Percentiles rank a stretch among this genome's conserved stretches.
phyloP scores from a whole-genome alignment of 1,284 basidiomycete genomes.

The Ustilago lituana region DNA sequence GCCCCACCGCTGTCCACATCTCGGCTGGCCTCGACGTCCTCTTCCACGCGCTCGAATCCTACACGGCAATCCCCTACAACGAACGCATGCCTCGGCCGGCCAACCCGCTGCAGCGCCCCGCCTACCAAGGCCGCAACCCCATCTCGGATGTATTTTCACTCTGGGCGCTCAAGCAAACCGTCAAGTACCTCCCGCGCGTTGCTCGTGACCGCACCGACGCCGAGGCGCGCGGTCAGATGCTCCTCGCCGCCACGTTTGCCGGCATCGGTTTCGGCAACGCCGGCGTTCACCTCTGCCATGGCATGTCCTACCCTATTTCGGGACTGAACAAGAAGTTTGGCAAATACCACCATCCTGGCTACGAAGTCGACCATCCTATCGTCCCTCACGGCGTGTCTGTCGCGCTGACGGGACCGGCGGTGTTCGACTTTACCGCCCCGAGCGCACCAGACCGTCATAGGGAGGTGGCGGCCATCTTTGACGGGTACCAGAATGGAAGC shows the following conservation, averaged over 20 bases:
- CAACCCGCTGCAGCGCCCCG: conserved; percentile 86
- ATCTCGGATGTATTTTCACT: conserved; percentile 92
- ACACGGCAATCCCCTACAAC: conserved; percentile 72
- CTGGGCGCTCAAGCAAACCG: conserved; percentile 91
- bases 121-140: conserved; percentile 96
- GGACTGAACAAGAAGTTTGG: conserved; percentile 86
- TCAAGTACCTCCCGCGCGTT: conserved; percentile 88
- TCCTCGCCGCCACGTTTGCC: conserved; percentile 73
- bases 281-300: conserved; percentile 73
- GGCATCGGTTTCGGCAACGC: conserved; percentile 95
- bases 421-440: conserved; percentile 65
- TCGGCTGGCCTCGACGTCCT: conserved; percentile 88
- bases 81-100: conserved; percentile 86
- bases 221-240: conserved; percentile 89
- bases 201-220: conserved; percentile 79
- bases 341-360: conserved; percentile 72
- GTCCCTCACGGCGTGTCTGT: conserved; percentile 76
- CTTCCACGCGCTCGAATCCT: conserved; percentile 90
- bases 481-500: conserved; percentile 63
- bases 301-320: conserved; percentile 58
- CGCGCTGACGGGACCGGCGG: conserved; percentile 48
- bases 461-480: conserved; percentile 86
- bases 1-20: conserved; percentile 78
- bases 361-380: conserved; percentile 81
- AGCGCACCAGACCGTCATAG: conserved; percentile 87